Conservation (phyloP, 2,329 filamentous ascomycete species). For the Colletotrichum destructivum region DNA sequence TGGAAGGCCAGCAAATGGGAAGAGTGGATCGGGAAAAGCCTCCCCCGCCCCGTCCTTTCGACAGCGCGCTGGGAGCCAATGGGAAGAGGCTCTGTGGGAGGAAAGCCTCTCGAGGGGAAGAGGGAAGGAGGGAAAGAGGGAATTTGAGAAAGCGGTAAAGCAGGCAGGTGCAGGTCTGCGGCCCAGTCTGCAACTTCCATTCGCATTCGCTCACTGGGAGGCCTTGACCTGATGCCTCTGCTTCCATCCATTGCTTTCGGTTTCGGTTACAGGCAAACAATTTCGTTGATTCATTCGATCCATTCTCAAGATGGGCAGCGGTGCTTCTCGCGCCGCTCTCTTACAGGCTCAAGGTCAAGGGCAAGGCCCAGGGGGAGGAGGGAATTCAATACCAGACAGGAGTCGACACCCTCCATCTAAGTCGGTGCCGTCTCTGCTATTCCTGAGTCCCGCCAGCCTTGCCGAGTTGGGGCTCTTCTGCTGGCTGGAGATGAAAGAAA, state of each 20-base stretch:
- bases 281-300: constrained; percentile 6
- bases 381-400: background rate
- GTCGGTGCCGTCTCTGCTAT: background rate
- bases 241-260: constrained; percentile 3
- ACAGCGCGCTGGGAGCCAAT: constrained; percentile 22
- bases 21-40: constrained; percentile 29
- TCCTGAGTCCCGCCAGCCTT: background rate
- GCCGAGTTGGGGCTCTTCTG: background rate
- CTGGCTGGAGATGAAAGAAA: background rate
- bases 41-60: constrained; percentile 9
- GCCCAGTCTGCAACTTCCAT: background rate
- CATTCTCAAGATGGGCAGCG: constrained; percentile 7
- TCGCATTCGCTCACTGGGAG: background rate
- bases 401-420: background rate
- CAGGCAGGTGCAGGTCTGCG: background rate
- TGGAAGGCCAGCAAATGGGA: constrained; percentile 33
- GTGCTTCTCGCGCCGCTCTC: background rate
- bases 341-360: background rate
- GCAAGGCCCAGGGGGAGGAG: background rate
- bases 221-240: background rate
- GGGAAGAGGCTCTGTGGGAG: constrained; percentile 16
- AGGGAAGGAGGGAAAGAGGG: constrained; percentile 11
- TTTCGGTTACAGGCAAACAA: constrained; percentile 8
- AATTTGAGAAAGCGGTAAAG: background rate
- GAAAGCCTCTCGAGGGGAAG: constrained; percentile 16